These are phyloP conservation scores for Hyphopichia burtonii DNA, from an alignment of 1,139 yeast species.

Conservation along the genomic window DNA sequence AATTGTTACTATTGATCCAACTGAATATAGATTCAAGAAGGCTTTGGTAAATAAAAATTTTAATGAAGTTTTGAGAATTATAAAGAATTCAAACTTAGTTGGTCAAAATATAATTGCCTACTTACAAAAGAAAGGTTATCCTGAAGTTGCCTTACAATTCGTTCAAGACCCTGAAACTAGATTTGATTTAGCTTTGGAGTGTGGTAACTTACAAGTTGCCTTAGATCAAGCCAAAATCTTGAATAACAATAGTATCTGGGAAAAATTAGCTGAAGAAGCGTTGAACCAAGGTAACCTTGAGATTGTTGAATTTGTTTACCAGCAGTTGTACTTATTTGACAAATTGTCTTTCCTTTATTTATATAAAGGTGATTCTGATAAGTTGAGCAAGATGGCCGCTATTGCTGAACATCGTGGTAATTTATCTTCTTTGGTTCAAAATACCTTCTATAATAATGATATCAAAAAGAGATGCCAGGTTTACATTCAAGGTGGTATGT, in stretches of 20 bases:
- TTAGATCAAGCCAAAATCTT: constrained; percentile 81
- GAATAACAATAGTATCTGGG: constrained; percentile 73
- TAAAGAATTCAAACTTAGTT: constrained; percentile 84
- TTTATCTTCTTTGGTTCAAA: constrained; percentile 75
- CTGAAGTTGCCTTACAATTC: constrained; percentile 91
- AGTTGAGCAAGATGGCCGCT: constrained; percentile 78
- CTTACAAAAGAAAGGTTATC: constrained; percentile 92
- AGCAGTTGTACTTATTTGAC: constrained; percentile 83
- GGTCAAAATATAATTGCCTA: constrained; percentile 97
- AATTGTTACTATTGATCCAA: constrained; percentile 80
- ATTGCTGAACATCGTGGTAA: constrained; percentile 92
- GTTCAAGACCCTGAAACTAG: constrained; percentile 96
- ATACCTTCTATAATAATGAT: constrained; percentile 75
- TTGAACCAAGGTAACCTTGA: constrained; percentile 84
- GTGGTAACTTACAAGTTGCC: constrained; percentile 88
- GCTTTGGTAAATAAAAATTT: constrained; percentile 89
- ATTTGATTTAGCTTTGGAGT: constrained; percentile 92
- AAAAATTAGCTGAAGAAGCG: constrained; percentile 81
- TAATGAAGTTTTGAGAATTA: constrained; percentile 87
- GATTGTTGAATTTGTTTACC: constrained; percentile 84
- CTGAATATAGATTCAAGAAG: constrained; percentile 94
- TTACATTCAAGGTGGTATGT: constrained; percentile 74
- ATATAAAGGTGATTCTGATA: constrained; percentile 73
- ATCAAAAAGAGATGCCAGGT: constrained; percentile 73
- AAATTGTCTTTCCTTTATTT: constrained; percentile 86